Conservation (phyloP, 2,329 filamentous ascomycete species). For the Monosporascus sp. region DNA sequence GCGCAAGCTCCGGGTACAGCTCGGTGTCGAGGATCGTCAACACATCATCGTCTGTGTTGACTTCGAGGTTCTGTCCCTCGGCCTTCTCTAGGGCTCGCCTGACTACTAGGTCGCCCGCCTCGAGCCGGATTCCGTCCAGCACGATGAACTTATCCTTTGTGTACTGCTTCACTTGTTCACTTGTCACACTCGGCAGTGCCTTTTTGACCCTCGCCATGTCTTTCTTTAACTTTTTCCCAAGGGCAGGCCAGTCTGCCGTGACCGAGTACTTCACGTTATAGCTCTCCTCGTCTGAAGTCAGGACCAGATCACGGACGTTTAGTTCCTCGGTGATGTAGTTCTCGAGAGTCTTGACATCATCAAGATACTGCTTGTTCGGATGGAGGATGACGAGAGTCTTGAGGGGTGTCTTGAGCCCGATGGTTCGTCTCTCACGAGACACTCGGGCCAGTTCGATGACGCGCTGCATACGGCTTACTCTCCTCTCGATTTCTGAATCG, state of each 20-base stretch:
- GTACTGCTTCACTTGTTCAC: constrained; percentile 75
- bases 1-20: constrained; percentile 76
- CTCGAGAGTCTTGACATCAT: constrained; percentile 80
- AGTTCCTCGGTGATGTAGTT: constrained; percentile 89
- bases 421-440: constrained; percentile 75
- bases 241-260: constrained; percentile 83
- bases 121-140: constrained; percentile 81
- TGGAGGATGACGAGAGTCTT: constrained; percentile 89
- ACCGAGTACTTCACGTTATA: constrained; percentile 93
- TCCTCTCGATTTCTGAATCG: constrained; percentile 77
- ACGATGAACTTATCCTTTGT: constrained; percentile 66
- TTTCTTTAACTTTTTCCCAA: constrained; percentile 97
- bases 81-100: constrained; percentile 73
- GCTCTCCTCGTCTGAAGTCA: constrained; percentile 80
- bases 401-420: constrained; percentile 85
- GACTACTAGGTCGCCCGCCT: constrained; percentile 77
- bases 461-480: constrained; percentile 86
- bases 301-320: constrained; percentile 78
- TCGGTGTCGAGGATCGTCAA: constrained; percentile 84
- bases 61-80: constrained; percentile 70
- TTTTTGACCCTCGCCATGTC: constrained; percentile 89
- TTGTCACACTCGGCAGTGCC: constrained; percentile 72
- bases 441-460: constrained; percentile 89
- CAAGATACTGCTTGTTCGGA: constrained; percentile 72
- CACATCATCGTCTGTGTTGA: constrained; percentile 83